Conservation (phyloP, 75 land plant genomes). For the Adiantum capillusveneris region DNA sequence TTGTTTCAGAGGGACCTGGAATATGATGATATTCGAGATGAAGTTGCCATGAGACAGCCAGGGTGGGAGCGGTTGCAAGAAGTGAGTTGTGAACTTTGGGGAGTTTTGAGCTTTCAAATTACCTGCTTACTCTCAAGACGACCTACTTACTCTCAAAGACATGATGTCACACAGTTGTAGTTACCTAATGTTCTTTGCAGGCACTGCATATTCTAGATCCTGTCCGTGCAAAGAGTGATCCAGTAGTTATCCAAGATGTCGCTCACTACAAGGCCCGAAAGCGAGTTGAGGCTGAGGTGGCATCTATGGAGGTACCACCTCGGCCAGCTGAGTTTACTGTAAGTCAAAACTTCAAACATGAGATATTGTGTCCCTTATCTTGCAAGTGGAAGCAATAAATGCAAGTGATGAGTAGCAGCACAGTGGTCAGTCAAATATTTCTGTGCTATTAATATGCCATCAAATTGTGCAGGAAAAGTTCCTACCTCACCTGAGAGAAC, state of each 20-base stretch:
- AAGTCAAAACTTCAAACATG: slow-evolving; percentile 13
- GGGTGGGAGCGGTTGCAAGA: slow-evolving; percentile 96
- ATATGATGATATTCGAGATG: slow-evolving; percentile 66
- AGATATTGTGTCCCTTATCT: background rate
- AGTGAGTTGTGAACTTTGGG: slow-evolving; percentile 26
- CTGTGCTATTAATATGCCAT: too few species aligned
- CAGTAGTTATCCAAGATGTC: slow-evolving; percentile 64
- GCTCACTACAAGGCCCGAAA: slow-evolving; percentile 78
- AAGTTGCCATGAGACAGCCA: slow-evolving; percentile 60
- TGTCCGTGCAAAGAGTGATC: slow-evolving; percentile 67
- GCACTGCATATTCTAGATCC: slow-evolving; percentile 61
- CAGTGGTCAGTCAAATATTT: too few species aligned
- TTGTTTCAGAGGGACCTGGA: slow-evolving; percentile 54
- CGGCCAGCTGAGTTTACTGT: slow-evolving; percentile 85
- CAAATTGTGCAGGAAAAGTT: slow-evolving; percentile 34
- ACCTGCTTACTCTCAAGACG: background rate
- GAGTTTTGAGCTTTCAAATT: background rate
- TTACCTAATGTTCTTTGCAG: too few species aligned
- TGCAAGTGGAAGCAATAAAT: background rate
- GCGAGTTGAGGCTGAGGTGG: slow-evolving; percentile 66
- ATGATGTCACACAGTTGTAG: too few species aligned
- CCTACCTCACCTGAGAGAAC: slow-evolving; percentile 53
- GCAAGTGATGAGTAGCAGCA: background rate
- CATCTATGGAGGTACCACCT: slow-evolving; percentile 69
- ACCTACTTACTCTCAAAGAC: too few species aligned